phyloP scores from a whole-genome alignment of 306 rosid genomes.

The Fagus crenata region DNA sequence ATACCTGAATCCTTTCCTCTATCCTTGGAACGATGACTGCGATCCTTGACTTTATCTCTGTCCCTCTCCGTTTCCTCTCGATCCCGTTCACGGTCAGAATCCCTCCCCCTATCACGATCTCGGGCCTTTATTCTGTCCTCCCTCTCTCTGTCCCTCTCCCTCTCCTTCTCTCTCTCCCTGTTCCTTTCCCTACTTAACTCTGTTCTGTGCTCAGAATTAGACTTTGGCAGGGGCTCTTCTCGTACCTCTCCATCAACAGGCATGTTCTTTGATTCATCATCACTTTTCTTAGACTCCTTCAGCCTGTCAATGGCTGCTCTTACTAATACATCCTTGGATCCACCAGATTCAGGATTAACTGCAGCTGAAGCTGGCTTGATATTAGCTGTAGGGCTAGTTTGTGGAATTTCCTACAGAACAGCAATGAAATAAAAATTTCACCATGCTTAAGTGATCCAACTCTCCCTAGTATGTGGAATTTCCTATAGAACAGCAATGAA shows the following conservation, averaged over 20 bases:
- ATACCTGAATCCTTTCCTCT: constrained; percentile 79
- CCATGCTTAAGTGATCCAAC: too few species aligned
- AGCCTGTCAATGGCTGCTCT: constrained; percentile 57
- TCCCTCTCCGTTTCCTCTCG: constrained; percentile 77
- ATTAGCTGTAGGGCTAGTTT: constrained; percentile 52
- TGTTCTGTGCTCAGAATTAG: constrained; percentile 58
- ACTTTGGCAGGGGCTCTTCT: constrained; percentile 55
- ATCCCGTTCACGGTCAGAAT: constrained; percentile 80
- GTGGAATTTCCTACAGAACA: constrained; percentile 56
- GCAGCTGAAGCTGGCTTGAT: constrained; percentile 44
- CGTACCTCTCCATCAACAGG: constrained; percentile 53
- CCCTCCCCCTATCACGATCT: constrained; percentile 86
- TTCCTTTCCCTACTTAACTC: constrained; percentile 56
- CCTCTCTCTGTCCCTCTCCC: constrained; percentile 51
- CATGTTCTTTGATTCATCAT: constrained; percentile 61
- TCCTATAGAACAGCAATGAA: constrained; percentile 46
- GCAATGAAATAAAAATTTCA: too few species aligned
- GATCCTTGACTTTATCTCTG: constrained; percentile 50
- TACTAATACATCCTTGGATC: constrained; percentile 47
- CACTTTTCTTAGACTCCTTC: constrained; percentile 60
- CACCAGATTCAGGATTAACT: constrained; percentile 45
- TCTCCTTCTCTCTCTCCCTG: constrained; percentile 51
- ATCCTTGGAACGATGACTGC: constrained; percentile 68
- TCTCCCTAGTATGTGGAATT: constrained; percentile 45
- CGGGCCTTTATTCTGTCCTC: constrained; percentile 63